Evolutionary conservation across 2,329 filamentous ascomycete genomes (phyloP), one percentile per base, ranked within the genome.

Genomic region (Colletotrichum falcatum): DNA sequence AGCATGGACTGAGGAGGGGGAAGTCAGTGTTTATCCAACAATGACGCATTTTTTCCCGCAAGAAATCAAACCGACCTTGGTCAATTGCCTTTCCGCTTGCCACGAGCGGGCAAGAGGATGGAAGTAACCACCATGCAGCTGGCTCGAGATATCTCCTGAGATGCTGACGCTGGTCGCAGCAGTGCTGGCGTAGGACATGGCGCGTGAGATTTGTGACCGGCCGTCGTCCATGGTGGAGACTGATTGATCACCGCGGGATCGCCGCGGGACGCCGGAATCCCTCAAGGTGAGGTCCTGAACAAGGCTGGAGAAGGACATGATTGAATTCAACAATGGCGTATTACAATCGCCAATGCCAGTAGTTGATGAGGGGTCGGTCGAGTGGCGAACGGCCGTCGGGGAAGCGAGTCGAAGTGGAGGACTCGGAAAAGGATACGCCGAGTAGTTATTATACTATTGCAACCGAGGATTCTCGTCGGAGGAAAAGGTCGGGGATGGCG

Each of bases 61-160:
- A 33, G 39, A n/a, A 5, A 59, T 28, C 46, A 26, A 35, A 66
- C 85, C 66, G 75, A 93, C 93, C 90, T 95, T 95, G 73, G 93
- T 95, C 79, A 96, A 86, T 83, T 95, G 93, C 74, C 92, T 88
- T 83, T 95, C 93, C 42, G 92, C 90, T 81, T 96, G 93, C 93
- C 93, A 96, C 76, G 91, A 88, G 74, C 93, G 87, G 67, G 92
- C 91, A 66, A 96, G 86, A 56, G 93, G 92, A 76, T 96, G 93
- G 76, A 90, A 91, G 81, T 95, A 95, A 69, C 93, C 93, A 63
- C 92, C 91, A 78, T 96, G 93, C 51, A 95, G 87, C 81, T 95
- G 93, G 80, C 92, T 95, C 18, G 91, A 91, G 74, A 96, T 95
- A 76, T 95, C 92, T 63, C 89, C 89, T 1, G 89, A 84, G 75